Base-by-base conservation (phyloP, 2,329 filamentous ascomycete genomes). In the Penicillium hordei region DNA sequence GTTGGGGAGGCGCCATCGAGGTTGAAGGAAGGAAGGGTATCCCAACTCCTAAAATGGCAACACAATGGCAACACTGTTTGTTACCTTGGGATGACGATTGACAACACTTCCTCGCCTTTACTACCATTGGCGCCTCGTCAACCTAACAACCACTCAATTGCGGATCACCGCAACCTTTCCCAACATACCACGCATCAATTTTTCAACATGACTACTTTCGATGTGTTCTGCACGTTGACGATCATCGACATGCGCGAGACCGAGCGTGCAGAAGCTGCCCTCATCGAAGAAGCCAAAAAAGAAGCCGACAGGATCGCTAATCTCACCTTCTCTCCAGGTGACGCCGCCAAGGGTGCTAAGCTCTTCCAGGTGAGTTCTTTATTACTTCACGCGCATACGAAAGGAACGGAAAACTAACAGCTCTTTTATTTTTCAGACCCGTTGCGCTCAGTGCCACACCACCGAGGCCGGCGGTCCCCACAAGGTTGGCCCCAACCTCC, bases 401-500 rank as follows among this genome's bases (percentile, higher is more conserved):
- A 31, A 9, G 13, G 25, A 25, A 3, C 1, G 13, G 29, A n/a
- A 50, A 13, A 42, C 60, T 68, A 60, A 67, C 48, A 39, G 21
- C 21, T 25, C 3, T 13, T 33, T 31, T n/a, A n/a, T n/a, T 43
- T 13, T 60, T 15, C 17, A 84, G 85, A 97, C 93, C 70, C 89
- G 94, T 79, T 99, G 94, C 84, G 90, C 91, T 69, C 92, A 97
- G 84, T 99, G 94, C 90, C 94, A 99, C 86, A 97, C 91, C 80
- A 83, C 96, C 78, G 92, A 95, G 81, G 85, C 83, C 65, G 89
- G 85, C 72, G 94, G 93, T 81, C 86, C 87, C 81, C 96, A 97
- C 91, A 97, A 97, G 89, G 91, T 96, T 80, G 94, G 94, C 77
- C 94, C 94, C 74, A 92, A 92, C 78, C 88, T 99, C 72, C 87